Evolutionary conservation across 2,329 filamentous ascomycete species (phyloP), one percentile per base, ranked within the genome.

Genomic region (Monosporascus sp.): DNA sequence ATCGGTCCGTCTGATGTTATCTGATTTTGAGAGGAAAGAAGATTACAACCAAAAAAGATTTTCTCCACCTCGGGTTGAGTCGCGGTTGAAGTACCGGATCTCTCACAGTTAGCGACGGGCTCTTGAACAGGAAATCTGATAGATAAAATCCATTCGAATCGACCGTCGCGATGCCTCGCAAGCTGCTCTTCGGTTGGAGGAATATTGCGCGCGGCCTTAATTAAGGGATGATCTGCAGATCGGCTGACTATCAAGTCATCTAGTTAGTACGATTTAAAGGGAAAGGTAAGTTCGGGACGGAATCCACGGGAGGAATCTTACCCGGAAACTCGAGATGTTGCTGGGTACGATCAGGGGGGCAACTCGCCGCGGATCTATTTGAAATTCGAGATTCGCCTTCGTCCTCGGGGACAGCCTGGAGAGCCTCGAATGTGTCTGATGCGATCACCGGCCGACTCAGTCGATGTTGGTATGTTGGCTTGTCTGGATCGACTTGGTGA

Each of bases 41-140:
- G 65, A 60, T 80, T 83, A 69, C 79, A 82, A 53, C 79, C 80
- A 58, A 79, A 76, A 55, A 68, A 76, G 18, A 76, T 63, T 58
- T 68, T 70, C 50, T 60, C 66, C 26, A 49, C 22, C 17, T 57
- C 45, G 38, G 50, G 49, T 44, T 49, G 18, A 38, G 44, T 37
- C 38, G 53, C n/a, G 28, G 41, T 35, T 22, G 53, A 14, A n/a
- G 18, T 56, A 62, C 55, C 54, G 55, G 52, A 49, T 40, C 51
- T 50, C 49, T 55, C 54, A 48, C 61, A 43, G 37, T 46, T 35
- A 51, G 53, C 45, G 35, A 55, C 54, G 37, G 50, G 48, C 5
- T 37, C 31, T 50, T 51, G 55, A 50, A 41, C 48, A 18, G 55
- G 57, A 14, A 56, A 28, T n/a, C 48, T 60, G 43, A 66, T 50